Evolutionary conservation across 2,329 filamentous ascomycete genomes (phyloP).

Genomic region (Cladophialophora bantiana): DNA sequence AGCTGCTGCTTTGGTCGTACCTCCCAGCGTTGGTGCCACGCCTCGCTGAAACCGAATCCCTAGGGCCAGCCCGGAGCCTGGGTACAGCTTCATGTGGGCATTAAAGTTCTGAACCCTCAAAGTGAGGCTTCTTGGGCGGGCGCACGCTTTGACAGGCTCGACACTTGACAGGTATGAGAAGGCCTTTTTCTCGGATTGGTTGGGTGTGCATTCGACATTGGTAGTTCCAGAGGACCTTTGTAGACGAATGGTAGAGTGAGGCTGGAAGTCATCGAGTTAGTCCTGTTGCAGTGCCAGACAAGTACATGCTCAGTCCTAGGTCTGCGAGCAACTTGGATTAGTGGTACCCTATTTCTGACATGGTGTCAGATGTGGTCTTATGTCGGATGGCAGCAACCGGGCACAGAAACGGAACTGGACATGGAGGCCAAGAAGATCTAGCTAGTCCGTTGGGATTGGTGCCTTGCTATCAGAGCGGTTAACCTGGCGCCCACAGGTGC

Average conservation of each 20-base stretch:
- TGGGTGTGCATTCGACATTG: neutral
- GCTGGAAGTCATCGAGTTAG: neutral
- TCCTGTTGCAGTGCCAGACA: neutral
- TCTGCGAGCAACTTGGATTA: neutral
- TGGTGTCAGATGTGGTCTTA: neutral
- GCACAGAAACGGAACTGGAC: neutral
- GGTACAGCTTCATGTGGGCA: neutral
- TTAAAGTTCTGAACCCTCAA: neutral
- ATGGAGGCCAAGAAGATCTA: neutral
- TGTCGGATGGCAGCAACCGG: neutral
- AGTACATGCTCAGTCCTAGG: neutral
- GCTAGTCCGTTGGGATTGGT: neutral
- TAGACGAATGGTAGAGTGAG: slow-evolving; percentile 5
- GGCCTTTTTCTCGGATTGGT: neutral
- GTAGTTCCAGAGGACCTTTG: neutral
- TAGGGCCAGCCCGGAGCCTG: neutral
- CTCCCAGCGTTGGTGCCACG: neutral
- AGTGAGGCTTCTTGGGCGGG: neutral
- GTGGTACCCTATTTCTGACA: neutral
- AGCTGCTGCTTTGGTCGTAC: neutral
- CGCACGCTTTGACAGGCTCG: neutral
- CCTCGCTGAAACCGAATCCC: neutral
- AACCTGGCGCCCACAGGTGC: neutral
- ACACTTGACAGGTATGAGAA: neutral
- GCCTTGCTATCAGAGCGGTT: neutral